phyloP scores from a whole-genome alignment of 305 asterid genomes.

The Euphrasia arctica region DNA sequence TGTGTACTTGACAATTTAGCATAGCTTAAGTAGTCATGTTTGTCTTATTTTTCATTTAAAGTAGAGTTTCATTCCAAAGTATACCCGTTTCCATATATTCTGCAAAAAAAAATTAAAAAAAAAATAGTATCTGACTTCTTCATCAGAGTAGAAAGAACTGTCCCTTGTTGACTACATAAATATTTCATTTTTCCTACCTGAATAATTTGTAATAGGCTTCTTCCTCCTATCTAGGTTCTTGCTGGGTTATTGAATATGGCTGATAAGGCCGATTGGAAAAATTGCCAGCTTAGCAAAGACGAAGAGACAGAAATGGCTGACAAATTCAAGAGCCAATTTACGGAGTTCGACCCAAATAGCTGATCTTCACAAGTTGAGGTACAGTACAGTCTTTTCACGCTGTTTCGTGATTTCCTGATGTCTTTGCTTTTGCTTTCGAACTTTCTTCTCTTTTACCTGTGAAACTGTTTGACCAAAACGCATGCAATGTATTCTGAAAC shows the following conservation, averaged over 20 bases:
- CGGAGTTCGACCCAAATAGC: slow-evolving; percentile 61
- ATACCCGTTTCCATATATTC: not conserved
- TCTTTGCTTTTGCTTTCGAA: not conserved
- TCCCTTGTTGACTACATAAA: not conserved
- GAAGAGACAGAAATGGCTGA: slow-evolving; percentile 75
- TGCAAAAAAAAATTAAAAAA: too few relatives aligned
- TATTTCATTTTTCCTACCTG: slow-evolving; percentile 2
- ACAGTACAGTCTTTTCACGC: slow-evolving; percentile 8
- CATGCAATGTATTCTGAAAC: not conserved
- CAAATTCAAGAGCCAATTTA: slow-evolving; percentile 58
- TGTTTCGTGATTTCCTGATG: slow-evolving; percentile 1
- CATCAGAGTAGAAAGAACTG: not conserved
- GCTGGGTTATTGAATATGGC: slow-evolving; percentile 93
- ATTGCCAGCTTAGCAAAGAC: slow-evolving; percentile 73
- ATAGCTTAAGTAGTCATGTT: not conserved
- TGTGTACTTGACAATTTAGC: not conserved
- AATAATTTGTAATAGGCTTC: not conserved
- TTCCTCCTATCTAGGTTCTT: slow-evolving; percentile 52
- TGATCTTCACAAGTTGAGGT: slow-evolving; percentile 37
- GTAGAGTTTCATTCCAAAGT: not conserved
- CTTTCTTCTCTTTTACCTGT: slow-evolving; percentile 6
- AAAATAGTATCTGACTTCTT: not conserved
- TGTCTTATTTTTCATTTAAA: not conserved
- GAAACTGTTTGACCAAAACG: not conserved
- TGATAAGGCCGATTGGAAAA: slow-evolving; percentile 95